Conservation (phyloP, 2,329 filamentous ascomycete genomes). For the Colletotrichum tropicale region DNA sequence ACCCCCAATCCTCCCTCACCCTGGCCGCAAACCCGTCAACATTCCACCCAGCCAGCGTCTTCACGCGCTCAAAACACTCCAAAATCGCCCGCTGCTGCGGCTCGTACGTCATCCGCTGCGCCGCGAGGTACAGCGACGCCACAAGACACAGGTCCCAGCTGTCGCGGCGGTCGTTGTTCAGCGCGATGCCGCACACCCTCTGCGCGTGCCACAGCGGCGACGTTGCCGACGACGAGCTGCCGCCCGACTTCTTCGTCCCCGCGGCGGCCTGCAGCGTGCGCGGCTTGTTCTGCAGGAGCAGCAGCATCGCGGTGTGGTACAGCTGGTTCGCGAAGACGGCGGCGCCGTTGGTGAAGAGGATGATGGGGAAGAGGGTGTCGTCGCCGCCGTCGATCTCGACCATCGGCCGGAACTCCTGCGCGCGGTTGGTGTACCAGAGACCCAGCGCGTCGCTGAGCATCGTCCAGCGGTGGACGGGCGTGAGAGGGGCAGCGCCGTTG, state of each 20-base stretch:
- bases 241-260: slow-evolving; percentile 28
- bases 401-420: slow-evolving; percentile 36
- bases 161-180: slow-evolving; percentile 48
- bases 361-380: slow-evolving; percentile 34
- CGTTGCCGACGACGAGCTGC: slow-evolving; percentile 25
- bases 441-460: slow-evolving; percentile 32
- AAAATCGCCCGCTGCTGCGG: slow-evolving; percentile 49
- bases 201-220: slow-evolving; percentile 54
- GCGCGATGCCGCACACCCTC: slow-evolving; percentile 51
- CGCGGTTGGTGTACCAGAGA: slow-evolving; percentile 35
- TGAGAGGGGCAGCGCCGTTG: not conserved
- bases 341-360: slow-evolving; percentile 42
- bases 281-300: slow-evolving; percentile 56
- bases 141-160: slow-evolving; percentile 54
- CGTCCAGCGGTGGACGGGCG: slow-evolving; percentile 32
- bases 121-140: slow-evolving; percentile 48
- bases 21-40: slow-evolving; percentile 26
- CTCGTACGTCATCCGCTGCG: slow-evolving; percentile 51
- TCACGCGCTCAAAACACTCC: slow-evolving; percentile 39
- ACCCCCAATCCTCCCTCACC: slow-evolving; percentile 30
- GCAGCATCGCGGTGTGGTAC: slow-evolving; percentile 59
- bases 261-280: slow-evolving; percentile 37
- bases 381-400: slow-evolving; percentile 33
- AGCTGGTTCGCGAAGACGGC: slow-evolving; percentile 57
- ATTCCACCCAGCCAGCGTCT: slow-evolving; percentile 46